Conservation (phyloP, 495 filamentous ascomycete species). For the Neurospora terricola region DNA sequence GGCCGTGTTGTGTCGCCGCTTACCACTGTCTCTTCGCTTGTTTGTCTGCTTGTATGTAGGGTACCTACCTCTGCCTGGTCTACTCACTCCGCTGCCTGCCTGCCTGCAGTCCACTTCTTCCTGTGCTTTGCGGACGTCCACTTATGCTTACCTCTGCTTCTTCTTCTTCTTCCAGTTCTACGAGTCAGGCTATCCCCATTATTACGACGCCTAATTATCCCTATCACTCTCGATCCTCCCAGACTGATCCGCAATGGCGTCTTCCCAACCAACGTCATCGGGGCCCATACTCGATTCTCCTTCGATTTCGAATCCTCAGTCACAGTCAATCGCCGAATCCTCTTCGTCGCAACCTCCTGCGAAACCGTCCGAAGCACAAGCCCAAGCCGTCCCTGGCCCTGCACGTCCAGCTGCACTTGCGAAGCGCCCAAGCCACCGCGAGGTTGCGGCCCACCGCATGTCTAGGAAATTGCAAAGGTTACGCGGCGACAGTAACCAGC, state of each 20-base stretch:
- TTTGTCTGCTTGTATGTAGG: neutral
- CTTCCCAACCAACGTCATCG: slow-evolving; percentile 9
- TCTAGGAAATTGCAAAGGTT: slow-evolving; percentile 50
- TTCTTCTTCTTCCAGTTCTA: neutral
- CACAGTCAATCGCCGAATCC: neutral
- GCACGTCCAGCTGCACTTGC: neutral
- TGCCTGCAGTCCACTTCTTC: neutral
- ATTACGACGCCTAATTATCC: neutral
- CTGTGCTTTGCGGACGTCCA: neutral
- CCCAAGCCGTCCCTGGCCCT: slow-evolving; percentile 1
- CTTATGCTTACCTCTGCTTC: neutral
- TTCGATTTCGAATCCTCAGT: neutral
- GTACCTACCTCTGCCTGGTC: slow-evolving; percentile 1
- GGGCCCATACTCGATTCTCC: neutral
- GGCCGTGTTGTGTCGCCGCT: neutral
- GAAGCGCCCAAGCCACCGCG: slow-evolving; percentile 10
- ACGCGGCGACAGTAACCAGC: slow-evolving; percentile 32
- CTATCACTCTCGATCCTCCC: neutral
- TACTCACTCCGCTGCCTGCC: neutral
- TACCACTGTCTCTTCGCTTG: neutral
- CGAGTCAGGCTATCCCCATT: neutral
- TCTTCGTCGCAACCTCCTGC: slow-evolving; percentile 1
- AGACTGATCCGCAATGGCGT: slow-evolving; percentile 1
- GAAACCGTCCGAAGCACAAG: neutral
- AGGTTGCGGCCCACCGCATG: slow-evolving; percentile 20